Evolutionary conservation across 2,329 filamentous ascomycete genomes (phyloP).

Genomic region (Calonectria montana): DNA sequence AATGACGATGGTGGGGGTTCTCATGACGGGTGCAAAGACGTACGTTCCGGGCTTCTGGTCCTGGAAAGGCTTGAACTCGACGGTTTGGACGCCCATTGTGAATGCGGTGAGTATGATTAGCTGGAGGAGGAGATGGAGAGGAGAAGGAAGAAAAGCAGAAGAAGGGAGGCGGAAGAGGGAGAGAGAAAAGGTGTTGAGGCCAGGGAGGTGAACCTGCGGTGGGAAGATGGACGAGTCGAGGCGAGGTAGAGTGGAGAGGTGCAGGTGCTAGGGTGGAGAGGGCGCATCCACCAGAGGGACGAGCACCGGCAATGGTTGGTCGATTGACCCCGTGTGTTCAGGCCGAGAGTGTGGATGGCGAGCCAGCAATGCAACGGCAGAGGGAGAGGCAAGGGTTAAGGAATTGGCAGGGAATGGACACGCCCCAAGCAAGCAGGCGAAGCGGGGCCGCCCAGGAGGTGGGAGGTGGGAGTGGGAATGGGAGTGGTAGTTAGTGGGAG

Average conservation of each 20-base stretch:
- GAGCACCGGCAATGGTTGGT: slow-evolving; percentile 27
- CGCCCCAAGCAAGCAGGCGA: background rate
- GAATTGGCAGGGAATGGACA: slow-evolving; percentile 1
- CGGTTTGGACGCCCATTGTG: slow-evolving; percentile 79
- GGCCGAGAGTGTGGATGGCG: slow-evolving; percentile 5
- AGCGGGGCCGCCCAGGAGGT: background rate
- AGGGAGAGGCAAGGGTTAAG: slow-evolving; percentile 3
- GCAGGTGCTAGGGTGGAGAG: slow-evolving; percentile 13
- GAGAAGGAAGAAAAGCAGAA: slow-evolving; percentile 5
- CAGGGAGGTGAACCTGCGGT: slow-evolving; percentile 24
- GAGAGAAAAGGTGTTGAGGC: slow-evolving; percentile 7
- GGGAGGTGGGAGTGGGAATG: background rate
- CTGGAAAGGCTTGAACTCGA: slow-evolving; percentile 85
- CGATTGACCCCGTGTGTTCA: slow-evolving; percentile 5
- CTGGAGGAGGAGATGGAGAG: slow-evolving; percentile 19
- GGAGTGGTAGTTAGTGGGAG: slow-evolving; percentile 35
- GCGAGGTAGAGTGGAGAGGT: slow-evolving; percentile 22
- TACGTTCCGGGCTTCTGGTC: slow-evolving; percentile 99
- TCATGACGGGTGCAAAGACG: slow-evolving; percentile 56
- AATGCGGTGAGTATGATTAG: slow-evolving; percentile 6
- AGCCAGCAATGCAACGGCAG: slow-evolving; percentile 1
- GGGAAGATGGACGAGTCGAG: slow-evolving; percentile 20
- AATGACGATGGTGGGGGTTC: slow-evolving; percentile 15
- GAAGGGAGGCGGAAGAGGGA: background rate
- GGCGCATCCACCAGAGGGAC: slow-evolving; percentile 7